phyloP scores from a whole-genome alignment of 2,329 filamentous ascomycete genomes.

The Fusarium pilosicola region DNA sequence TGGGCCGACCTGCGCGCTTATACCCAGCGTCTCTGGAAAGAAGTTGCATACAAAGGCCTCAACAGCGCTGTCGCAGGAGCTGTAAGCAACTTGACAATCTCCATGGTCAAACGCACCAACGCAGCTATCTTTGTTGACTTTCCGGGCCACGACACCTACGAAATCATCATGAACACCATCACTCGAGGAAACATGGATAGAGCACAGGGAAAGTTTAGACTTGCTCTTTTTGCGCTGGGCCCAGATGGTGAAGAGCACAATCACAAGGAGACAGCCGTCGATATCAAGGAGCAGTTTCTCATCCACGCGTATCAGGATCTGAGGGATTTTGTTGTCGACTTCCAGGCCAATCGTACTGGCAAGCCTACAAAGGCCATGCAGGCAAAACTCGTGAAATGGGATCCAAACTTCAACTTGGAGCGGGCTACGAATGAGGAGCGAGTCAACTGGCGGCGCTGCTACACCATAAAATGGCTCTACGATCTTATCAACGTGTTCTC shows the following conservation, averaged over 20 bases:
- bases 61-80: constrained; percentile 58
- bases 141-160: constrained; percentile 55
- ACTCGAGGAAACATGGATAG: constrained; percentile 51
- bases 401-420: constrained; percentile 53
- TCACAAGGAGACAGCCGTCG: constrained; percentile 33
- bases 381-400: constrained; percentile 52
- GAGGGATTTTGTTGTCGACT: constrained; percentile 58
- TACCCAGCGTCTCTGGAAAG: constrained; percentile 54
- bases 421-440: constrained; percentile 52
- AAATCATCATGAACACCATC: constrained; percentile 54
- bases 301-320: constrained; percentile 55
- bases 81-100: constrained; percentile 54
- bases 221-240: background rate
- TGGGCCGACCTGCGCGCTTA: constrained; percentile 53
- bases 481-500: constrained; percentile 60
- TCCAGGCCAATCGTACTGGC: constrained; percentile 55
- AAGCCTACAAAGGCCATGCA: constrained; percentile 59
- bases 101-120: constrained; percentile 53
- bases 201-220: constrained; percentile 11
- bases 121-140: constrained; percentile 57
- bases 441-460: constrained; percentile 57
- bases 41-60: constrained; percentile 56
- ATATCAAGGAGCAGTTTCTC: constrained; percentile 57
- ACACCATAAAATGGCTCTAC: constrained; percentile 63
- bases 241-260: background rate